These are phyloP conservation scores for Hirschfeldia incana DNA, from an alignment of 345 rosid genomes.

Conservation along the genomic window DNA sequence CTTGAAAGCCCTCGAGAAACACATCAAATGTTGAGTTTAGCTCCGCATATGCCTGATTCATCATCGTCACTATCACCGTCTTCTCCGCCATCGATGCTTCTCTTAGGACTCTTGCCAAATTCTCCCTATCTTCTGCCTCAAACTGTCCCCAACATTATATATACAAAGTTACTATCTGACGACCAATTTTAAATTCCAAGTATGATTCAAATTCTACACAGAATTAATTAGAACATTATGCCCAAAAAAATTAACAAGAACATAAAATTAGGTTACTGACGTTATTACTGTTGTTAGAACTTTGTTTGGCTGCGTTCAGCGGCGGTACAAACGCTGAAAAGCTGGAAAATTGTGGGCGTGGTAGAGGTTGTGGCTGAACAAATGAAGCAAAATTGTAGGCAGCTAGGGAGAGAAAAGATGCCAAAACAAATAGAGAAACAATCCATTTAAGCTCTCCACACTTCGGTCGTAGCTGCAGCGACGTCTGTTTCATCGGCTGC, in stretches of 20 bases:
- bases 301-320: neutral
- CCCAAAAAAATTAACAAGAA: too few relatives aligned
- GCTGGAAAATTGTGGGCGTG: neutral
- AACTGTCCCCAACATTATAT: neutral
- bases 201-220: neutral
- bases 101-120: slow-evolving; percentile 12
- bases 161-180: neutral
- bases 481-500: neutral
- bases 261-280: slow-evolving; percentile 3
- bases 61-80: slow-evolving; percentile 58
- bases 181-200: neutral
- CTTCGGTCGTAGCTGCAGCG: neutral
- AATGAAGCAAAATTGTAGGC: neutral
- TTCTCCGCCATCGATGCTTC: slow-evolving; percentile 33
- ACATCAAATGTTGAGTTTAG: slow-evolving; percentile 51
- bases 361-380: slow-evolving; percentile 13
- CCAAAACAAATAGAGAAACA: neutral
- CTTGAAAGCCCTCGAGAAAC: slow-evolving; percentile 50
- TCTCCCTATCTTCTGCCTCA: slow-evolving; percentile 3
- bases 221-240: neutral
- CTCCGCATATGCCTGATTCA: slow-evolving; percentile 60
- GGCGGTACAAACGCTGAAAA: slow-evolving; percentile 15
- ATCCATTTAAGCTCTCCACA: slow-evolving; percentile 9
- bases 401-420: neutral
- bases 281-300: neutral